Percentiles rank a stretch among this genome's conserved stretches.
These are phyloP conservation scores for Gomphus bonarii DNA, from an alignment of 1,284 basidiomycete species.

Conservation along the genomic window DNA sequence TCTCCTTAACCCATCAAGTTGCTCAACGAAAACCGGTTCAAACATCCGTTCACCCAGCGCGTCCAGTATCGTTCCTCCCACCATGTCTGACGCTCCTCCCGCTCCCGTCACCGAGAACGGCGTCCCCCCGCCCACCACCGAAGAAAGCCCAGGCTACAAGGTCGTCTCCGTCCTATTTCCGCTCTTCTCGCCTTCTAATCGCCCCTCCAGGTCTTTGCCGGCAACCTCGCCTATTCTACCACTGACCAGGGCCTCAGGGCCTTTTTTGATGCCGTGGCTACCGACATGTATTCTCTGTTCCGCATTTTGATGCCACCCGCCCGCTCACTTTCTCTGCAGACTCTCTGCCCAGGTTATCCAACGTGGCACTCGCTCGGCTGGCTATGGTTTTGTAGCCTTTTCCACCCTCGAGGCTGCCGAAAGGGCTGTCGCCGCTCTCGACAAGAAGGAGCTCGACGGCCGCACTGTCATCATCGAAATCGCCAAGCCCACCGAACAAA, in stretches of 20 bases:
- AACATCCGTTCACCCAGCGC: conserved; percentile 41
- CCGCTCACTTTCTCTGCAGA: conserved; percentile 26
- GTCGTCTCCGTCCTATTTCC: conserved; percentile 24
- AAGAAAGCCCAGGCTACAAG: conserved; percentile 70
- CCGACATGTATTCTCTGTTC: conserved; percentile 51
- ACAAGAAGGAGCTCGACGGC: conserved; percentile 82
- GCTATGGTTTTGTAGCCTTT: conserved; percentile 88
- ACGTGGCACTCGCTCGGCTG: conserved; percentile 73
- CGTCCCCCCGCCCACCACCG: conserved; percentile 43
- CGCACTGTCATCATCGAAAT: conserved; percentile 82
- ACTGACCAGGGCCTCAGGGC: conserved; percentile 84
- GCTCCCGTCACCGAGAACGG: conserved; percentile 68
- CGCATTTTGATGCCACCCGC: conserved; percentile 23
- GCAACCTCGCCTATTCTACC: conserved; percentile 80
- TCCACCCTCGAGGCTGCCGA: conserved; percentile 72
- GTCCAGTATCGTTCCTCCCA: conserved; percentile 39
- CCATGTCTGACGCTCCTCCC: conserved; percentile 81
- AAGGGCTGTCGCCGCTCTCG: conserved; percentile 76
- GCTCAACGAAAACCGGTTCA: conserved; percentile 75
- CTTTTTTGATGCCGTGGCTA: conserved; percentile 75
- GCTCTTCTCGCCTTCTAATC: conserved; percentile 10
- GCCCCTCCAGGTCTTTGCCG: conserved; percentile 62
- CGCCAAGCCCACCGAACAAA: conserved; percentile 81
- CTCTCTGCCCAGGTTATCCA: conserved; percentile 71
- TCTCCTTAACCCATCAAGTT: conserved; percentile 63